Percentiles rank a stretch among this genome's conserved stretches.
phyloP scores from a whole-genome alignment of 805 yeast genomes.

The Wickerhamomyces tratensis region DNA sequence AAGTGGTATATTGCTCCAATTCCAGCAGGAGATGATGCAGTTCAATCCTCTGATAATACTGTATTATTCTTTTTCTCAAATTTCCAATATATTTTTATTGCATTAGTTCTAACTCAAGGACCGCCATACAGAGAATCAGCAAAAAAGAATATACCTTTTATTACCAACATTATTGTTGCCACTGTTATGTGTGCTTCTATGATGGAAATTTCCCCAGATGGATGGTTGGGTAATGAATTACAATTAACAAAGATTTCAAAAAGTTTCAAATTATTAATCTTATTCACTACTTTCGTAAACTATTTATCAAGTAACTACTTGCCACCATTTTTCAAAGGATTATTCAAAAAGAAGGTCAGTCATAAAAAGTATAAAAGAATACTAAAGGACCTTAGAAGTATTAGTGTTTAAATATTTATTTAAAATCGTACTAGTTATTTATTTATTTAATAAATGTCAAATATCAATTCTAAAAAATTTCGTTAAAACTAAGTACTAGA shows the following conservation, averaged over 20 bases:
- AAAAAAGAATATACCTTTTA: constrained; percentile 57
- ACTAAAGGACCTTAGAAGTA: background rate
- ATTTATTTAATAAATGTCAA: too few relatives aligned
- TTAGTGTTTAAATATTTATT: background rate
- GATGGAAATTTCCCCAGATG: constrained; percentile 43
- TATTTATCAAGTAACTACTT: constrained; percentile 26
- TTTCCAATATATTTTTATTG: constrained; percentile 81
- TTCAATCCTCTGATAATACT: constrained; percentile 85
- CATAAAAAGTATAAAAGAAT: constrained; percentile 27
- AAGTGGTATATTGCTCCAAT: constrained; percentile 77
- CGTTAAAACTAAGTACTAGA: too few relatives aligned
- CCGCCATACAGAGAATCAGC: constrained; percentile 87
- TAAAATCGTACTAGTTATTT: too few relatives aligned
- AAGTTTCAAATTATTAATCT: constrained; percentile 41
- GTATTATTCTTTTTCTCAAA: constrained; percentile 72
- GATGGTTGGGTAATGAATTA: constrained; percentile 57
- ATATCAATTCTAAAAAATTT: too few relatives aligned
- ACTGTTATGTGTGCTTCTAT: constrained; percentile 38
- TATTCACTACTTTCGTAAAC: constrained; percentile 37
- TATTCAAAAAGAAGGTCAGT: constrained; percentile 26
- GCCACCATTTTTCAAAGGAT: constrained; percentile 22
- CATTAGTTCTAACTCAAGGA: constrained; percentile 80
- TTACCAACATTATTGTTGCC: constrained; percentile 48
- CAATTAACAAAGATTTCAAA: constrained; percentile 58
- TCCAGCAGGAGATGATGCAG: constrained; percentile 75